phyloP scores from a whole-genome alignment of 306 rosid genomes.

The Boehmeria nivea region DNA sequence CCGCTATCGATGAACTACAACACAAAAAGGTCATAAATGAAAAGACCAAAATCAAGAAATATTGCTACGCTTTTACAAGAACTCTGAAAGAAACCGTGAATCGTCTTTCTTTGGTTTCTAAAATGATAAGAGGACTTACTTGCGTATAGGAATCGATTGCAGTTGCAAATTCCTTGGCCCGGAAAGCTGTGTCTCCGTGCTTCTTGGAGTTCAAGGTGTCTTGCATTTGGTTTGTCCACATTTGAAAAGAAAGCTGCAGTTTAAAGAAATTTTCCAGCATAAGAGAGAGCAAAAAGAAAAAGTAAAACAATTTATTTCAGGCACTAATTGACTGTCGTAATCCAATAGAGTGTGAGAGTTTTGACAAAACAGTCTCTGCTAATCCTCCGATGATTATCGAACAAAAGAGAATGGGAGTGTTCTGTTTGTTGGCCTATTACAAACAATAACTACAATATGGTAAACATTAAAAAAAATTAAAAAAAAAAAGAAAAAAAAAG shows the following conservation, averaged over 20 bases:
- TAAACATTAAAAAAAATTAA: neutral
- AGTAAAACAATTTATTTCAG: neutral
- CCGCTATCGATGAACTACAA: conserved; percentile 87
- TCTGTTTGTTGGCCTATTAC: too few species aligned
- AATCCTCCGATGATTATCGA: neutral
- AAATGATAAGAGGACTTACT: conserved; percentile 40
- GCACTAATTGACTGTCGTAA: too few species aligned
- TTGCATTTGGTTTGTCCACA: conserved; percentile 97
- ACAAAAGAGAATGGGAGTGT: too few species aligned
- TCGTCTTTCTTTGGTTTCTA: too few species aligned
- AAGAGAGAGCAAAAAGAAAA: neutral
- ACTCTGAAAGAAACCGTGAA: too few species aligned
- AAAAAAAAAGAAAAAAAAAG: neutral
- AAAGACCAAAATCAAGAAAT: neutral
- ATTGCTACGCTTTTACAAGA: too few species aligned
- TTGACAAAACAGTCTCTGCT: neutral
- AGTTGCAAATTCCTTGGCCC: conserved; percentile 68
- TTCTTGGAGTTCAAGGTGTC: conserved; percentile 84
- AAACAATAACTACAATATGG: too few species aligned
- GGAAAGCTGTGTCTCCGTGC: conserved; percentile 87
- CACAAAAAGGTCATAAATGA: neutral
- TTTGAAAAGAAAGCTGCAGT: conserved; percentile 89
- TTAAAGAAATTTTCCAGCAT: conserved; percentile 21
- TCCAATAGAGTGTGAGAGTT: too few species aligned
- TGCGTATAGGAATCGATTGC: conserved; percentile 80